Conservation (phyloP, 352 stramenopile species). For the Globisporangium lucens region DNA sequence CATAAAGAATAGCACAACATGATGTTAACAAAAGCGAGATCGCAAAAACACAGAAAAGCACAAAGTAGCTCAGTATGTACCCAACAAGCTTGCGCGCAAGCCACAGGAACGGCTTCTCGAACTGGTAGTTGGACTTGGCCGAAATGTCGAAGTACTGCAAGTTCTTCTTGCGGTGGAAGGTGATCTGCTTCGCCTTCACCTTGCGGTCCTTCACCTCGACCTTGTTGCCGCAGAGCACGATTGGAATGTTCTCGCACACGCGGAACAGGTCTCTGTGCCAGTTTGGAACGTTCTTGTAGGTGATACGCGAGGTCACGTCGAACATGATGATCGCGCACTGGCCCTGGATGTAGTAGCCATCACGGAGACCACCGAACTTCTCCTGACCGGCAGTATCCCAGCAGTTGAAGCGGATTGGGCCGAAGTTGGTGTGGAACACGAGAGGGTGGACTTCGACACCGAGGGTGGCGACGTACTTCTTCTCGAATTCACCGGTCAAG, state of each 20-base stretch:
- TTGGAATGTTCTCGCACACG: slow-evolving; percentile 99
- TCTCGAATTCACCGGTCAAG: slow-evolving; percentile 99
- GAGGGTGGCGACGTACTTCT: slow-evolving; percentile 99
- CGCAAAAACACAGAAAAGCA: not conserved
- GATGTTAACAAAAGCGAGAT: not conserved
- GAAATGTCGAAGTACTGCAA: slow-evolving; percentile 99
- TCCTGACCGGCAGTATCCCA: slow-evolving; percentile 99
- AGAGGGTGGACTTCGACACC: slow-evolving; percentile 99
- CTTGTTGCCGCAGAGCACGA: slow-evolving; percentile 99
- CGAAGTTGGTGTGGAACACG: slow-evolving; percentile 99
- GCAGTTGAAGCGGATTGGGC: slow-evolving; percentile 99
- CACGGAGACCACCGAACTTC: slow-evolving; percentile 95
- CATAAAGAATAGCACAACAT: slow-evolving; percentile 11
- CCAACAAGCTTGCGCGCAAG: slow-evolving; percentile 98
- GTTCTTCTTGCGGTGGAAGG: slow-evolving; percentile 99
- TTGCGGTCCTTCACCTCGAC: slow-evolving; percentile 99
- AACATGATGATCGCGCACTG: slow-evolving; percentile 99
- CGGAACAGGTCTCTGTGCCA: slow-evolving; percentile 99
- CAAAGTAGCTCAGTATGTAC: slow-evolving; percentile 33
- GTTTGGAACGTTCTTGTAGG: slow-evolving; percentile 99
- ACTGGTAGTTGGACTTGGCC: slow-evolving; percentile 99
- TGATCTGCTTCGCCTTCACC: slow-evolving; percentile 99
- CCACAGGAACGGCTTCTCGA: slow-evolving; percentile 99
- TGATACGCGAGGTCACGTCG: slow-evolving; percentile 99
- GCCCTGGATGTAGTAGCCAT: slow-evolving; percentile 99